Base-by-base conservation (phyloP, 2,329 filamentous ascomycete species). In the Cladophialophora yegresii region DNA sequence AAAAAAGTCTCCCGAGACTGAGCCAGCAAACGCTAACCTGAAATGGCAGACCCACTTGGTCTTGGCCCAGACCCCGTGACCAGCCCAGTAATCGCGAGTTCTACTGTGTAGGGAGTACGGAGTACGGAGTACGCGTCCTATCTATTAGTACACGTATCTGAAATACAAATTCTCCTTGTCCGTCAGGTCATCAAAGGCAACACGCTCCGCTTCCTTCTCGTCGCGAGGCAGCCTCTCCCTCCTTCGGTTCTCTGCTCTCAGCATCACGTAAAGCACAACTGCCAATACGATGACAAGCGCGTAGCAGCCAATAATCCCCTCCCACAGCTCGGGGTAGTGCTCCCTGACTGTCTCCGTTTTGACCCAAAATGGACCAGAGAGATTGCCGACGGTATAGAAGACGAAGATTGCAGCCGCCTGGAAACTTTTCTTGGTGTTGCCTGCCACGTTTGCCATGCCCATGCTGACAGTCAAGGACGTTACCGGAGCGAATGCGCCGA, bases 341-440 rank as follows among this genome's bases (percentile, higher is more conserved):
- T 82, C 73, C 0, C 73, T 76, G 68, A 88, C 88, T 0, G 86
- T 87, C 74, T 89, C 79, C n/a, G 83, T 87, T 70, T 84, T 85
- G 76, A 47, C 75, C 73, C 49, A 77, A 12, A 58, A 58, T 30
- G 89, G 89, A 0, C 89, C 89, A 26, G 92, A 85, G 57, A 92
- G 92, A 70, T 92, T 92, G 1, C 89, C 85, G 6, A 92, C 86
- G 61, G 88, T 90, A 72, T 92, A 92, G 0, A 87, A 88, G 0
- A 90, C 87, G 67, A 92, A 92, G 1, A 90, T 88, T 0, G 87
- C 86, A 0, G 87, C 86, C 0, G 89, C 87, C 82, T 89, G 91
- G 71, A 89, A 87, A 67, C 86, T 89, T 80, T 92, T 92, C 78
- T 92, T 92, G 0, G 89, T 92, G 26, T 89, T 84, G 0, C 90